Conservation (phyloP, 768 basidiomycete species). For the Leccinum broughii region DNA sequence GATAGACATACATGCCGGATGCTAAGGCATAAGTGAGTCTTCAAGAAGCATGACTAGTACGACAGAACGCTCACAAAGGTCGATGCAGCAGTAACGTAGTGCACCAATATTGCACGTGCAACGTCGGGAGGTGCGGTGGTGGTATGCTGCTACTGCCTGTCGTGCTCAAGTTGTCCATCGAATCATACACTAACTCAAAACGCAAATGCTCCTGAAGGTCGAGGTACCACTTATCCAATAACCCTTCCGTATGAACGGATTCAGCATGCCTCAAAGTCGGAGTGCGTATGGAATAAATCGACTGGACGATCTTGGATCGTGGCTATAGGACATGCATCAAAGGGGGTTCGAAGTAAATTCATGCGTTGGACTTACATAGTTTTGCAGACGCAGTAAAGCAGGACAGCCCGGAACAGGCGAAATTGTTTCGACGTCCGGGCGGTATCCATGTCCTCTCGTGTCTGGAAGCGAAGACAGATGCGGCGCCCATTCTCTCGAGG, state of each 20-base stretch:
- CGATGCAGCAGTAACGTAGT: conserved; percentile 72
- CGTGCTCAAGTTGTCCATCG: conserved; percentile 32
- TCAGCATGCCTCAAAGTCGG: conserved; percentile 57
- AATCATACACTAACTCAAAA: conserved; percentile 50
- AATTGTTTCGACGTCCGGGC: conserved; percentile 17
- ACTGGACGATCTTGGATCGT: conserved; percentile 69
- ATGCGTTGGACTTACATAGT: conserved; percentile 53
- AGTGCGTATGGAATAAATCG: conserved; percentile 67
- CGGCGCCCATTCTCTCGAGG: conserved; percentile 53
- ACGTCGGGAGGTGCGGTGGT: conserved; percentile 65
- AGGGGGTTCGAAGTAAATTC: conserved; percentile 1
- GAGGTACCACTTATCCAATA: conserved; percentile 76
- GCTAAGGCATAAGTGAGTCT: conserved; percentile 17
- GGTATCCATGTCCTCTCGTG: conserved; percentile 31
- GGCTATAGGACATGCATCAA: conserved; percentile 48
- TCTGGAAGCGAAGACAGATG: conserved; percentile 38
- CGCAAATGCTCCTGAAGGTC: conserved; percentile 69
- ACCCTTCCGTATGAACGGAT: conserved; percentile 54
- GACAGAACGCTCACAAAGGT: conserved; percentile 60
- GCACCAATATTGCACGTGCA: conserved; percentile 89
- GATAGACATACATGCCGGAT: conserved; percentile 28
- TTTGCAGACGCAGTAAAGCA: conserved; percentile 73
- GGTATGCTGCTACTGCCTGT: conserved; percentile 38
- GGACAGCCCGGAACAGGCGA: conserved; percentile 55
- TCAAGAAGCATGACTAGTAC: not conserved